Percentiles rank a stretch among this genome's conserved stretches.
phyloP scores from a whole-genome alignment of 768 basidiomycete genomes.

The Mycena alexandri region DNA sequence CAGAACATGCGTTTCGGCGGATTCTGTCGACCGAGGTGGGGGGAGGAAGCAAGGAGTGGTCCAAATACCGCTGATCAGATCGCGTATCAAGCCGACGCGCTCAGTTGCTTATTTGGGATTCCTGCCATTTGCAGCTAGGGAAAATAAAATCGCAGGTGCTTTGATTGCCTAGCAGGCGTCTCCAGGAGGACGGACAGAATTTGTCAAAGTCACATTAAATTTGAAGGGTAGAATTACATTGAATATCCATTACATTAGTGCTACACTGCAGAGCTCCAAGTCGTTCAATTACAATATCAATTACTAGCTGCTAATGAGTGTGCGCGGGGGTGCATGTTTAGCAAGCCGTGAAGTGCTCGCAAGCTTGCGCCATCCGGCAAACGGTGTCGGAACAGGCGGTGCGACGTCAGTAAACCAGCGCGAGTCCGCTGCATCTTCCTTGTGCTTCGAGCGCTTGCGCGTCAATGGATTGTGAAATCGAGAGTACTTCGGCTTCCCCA shows the following conservation, averaged over 20 bases:
- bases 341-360: constrained; percentile 17
- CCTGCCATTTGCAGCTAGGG: not conserved
- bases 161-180: too few species aligned
- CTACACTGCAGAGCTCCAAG: not conserved
- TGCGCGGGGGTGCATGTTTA: not conserved
- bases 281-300: not conserved
- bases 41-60: constrained; percentile 20
- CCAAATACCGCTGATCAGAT: constrained; percentile 20
- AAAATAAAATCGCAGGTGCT: not conserved
- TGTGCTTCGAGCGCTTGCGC: constrained; percentile 5
- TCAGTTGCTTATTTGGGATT: constrained; percentile 6
- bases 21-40: constrained; percentile 18
- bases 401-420: constrained; percentile 19
- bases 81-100: constrained; percentile 30
- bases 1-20: constrained; percentile 58
- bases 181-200: too few species aligned
- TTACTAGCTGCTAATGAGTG: not conserved
- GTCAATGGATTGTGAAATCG: constrained; percentile 18
- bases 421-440: constrained; percentile 16
- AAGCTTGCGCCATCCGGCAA: constrained; percentile 19
- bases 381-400: not conserved
- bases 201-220: too few species aligned
- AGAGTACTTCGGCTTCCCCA: constrained; percentile 15
- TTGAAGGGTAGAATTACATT: too few species aligned
- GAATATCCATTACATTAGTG: too few species aligned